Evolutionary conservation across 306 rosid genomes (phyloP).

Genomic region (Chamaecrista fasciculata): DNA sequence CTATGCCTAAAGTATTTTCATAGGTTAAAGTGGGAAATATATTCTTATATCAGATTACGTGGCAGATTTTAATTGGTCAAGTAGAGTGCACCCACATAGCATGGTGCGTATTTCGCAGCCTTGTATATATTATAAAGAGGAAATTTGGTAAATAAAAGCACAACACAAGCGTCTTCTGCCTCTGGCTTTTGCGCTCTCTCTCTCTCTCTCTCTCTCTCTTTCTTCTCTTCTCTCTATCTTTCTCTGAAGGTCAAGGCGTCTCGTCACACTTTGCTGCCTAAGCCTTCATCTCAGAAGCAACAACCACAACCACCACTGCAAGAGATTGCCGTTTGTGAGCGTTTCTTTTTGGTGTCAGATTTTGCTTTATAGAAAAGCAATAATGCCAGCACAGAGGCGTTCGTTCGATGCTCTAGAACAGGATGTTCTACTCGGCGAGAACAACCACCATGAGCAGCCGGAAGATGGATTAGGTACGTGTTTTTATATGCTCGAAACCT

Average conservation of each 20-base stretch:
- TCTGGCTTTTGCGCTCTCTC: constrained; percentile 10
- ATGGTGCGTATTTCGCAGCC: neutral
- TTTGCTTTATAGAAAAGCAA: constrained; percentile 41
- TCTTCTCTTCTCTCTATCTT: constrained; percentile 21
- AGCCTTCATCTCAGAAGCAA: neutral
- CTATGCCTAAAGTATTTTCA: neutral
- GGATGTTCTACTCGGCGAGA: constrained; percentile 28
- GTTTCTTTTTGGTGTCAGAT: neutral
- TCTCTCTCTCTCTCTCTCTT: constrained; percentile 14
- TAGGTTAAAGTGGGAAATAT: neutral
- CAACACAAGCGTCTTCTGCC: constrained; percentile 27
- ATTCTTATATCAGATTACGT: neutral
- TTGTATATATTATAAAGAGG: neutral
- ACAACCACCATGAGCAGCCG: constrained; percentile 26
- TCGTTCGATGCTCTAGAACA: constrained; percentile 36
- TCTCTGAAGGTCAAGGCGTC: constrained; percentile 21
- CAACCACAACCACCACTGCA: neutral
- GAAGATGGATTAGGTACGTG: constrained; percentile 52
- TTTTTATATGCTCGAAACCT: constrained; percentile 27
- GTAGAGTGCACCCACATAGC: neutral
- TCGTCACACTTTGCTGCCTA: constrained; percentile 32
- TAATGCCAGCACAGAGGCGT: constrained; percentile 80
- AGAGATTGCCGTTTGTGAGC: neutral
- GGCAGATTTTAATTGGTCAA: neutral
- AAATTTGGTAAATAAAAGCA: constrained; percentile 35